A percentile compares a stretch with the other conserved stretches of the same genome.
These are phyloP conservation scores for Globisporangium recalcitrans DNA, from an alignment of 352 stramenopile species.

Conservation along the genomic window DNA sequence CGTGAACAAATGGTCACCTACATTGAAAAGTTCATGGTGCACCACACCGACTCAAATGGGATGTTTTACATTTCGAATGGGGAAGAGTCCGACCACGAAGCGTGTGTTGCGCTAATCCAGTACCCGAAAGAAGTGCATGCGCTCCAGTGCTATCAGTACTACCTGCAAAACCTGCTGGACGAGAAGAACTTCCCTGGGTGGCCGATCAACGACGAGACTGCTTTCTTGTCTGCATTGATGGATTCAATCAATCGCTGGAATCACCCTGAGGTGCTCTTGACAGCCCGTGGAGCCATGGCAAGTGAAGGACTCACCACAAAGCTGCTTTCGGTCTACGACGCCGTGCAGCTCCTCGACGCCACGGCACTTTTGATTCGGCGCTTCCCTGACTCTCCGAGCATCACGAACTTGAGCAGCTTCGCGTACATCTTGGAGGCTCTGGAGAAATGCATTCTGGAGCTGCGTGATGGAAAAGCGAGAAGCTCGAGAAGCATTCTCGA, in stretches of 20 bases:
- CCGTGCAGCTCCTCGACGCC: constrained; percentile 67
- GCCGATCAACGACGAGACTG: constrained; percentile 79
- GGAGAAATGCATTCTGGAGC: constrained; percentile 75
- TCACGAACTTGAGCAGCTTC: constrained; percentile 66
- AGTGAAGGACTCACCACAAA: constrained; percentile 53
- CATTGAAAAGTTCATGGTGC: constrained; percentile 83
- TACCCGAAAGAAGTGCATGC: constrained; percentile 83
- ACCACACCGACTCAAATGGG: constrained; percentile 51
- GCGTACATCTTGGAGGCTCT: constrained; percentile 65
- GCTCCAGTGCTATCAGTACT: constrained; percentile 86
- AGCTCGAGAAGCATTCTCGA: constrained; percentile 37
- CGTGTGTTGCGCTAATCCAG: constrained; percentile 70
- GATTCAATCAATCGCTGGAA: constrained; percentile 79
- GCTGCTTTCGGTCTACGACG: constrained; percentile 60
- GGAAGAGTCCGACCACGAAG: constrained; percentile 69
- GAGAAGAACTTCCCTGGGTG: constrained; percentile 85
- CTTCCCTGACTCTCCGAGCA: constrained; percentile 60
- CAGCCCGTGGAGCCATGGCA: constrained; percentile 30
- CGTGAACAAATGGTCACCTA: constrained; percentile 81
- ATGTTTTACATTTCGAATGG: constrained; percentile 74
- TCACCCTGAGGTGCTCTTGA: constrained; percentile 49
- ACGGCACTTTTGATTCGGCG: constrained; percentile 61
- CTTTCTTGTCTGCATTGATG: constrained; percentile 67
- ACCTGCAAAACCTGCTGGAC: constrained; percentile 82
- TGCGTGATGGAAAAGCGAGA: constrained; percentile 47